phyloP scores from a whole-genome alignment of 495 filamentous ascomycete species.

The Xylaria castorea region DNA sequence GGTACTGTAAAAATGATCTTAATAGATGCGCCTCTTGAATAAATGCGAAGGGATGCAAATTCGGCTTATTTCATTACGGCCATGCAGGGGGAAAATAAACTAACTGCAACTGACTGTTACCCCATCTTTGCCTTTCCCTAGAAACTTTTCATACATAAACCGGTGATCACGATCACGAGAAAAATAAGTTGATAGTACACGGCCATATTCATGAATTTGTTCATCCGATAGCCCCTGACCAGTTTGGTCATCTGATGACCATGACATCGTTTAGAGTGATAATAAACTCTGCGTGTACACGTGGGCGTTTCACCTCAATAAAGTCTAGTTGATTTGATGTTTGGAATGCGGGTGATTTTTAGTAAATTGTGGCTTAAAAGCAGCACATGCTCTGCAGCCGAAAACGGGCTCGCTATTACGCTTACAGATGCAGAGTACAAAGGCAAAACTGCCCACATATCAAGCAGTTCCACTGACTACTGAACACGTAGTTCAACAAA shows the following conservation, averaged over 20 bases:
- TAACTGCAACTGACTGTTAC: not conserved
- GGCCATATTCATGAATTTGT: not conserved
- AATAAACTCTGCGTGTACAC: not conserved
- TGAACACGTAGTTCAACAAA: not conserved
- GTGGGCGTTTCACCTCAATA: not conserved
- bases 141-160: not conserved
- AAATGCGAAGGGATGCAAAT: not conserved
- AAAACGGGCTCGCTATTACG: not conserved
- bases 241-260: not conserved
- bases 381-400: not conserved
- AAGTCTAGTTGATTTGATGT: not conserved
- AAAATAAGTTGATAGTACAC: not conserved
- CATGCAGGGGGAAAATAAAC: not conserved
- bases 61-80: not conserved
- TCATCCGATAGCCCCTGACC: not conserved
- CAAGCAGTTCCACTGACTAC: not conserved
- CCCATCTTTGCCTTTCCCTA: not conserved
- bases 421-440: not conserved
- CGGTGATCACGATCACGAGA: not conserved
- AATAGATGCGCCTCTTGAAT: not conserved
- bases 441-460: not conserved
- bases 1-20: not conserved
- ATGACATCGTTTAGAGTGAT: not conserved
- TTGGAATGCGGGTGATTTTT: not conserved
- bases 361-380: not conserved